phyloP scores from a whole-genome alignment of 768 basidiomycete genomes.

The Suillus alpinus region DNA sequence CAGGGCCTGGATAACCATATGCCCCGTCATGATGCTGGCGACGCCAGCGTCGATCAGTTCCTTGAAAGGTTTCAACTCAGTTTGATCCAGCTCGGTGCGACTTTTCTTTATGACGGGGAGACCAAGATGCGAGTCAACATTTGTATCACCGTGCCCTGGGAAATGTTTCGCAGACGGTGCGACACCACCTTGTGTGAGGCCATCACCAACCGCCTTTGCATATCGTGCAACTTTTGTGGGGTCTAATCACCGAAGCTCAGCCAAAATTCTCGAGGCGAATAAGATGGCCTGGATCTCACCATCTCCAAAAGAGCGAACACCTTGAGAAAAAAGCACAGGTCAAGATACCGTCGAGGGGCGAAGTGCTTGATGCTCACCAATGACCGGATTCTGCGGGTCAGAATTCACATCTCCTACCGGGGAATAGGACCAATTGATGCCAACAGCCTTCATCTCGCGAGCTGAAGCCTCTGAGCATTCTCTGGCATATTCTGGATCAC shows the following conservation, averaged over 20 bases:
- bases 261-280: neutral
- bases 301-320: conserved; percentile 70
- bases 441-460: conserved; percentile 53
- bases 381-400: conserved; percentile 68
- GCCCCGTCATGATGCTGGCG: conserved; percentile 69
- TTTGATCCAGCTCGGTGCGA: conserved; percentile 36
- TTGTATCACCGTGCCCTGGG: conserved; percentile 73
- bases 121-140: conserved; percentile 66
- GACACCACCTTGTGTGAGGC: conserved; percentile 46
- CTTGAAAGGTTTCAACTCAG: conserved; percentile 61
- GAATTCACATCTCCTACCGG: conserved; percentile 74
- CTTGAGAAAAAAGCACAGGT: conserved; percentile 27
- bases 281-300: conserved; percentile 33
- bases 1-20: conserved; percentile 65
- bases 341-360: neutral
- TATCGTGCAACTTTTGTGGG: conserved; percentile 49
- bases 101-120: conserved; percentile 60
- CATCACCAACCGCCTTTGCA: conserved; percentile 44
- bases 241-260: conserved; percentile 35
- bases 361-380: conserved; percentile 41
- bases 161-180: conserved; percentile 71
- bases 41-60: conserved; percentile 39
- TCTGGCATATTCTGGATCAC: conserved; percentile 42
- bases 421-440: conserved; percentile 71
- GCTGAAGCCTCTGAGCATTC: conserved; percentile 50